Percentiles rank a stretch among this genome's conserved stretches.
These are phyloP conservation scores for Nematocida major DNA, from an alignment of 371 early-diverging fungal species.

Conservation along the genomic window DNA sequence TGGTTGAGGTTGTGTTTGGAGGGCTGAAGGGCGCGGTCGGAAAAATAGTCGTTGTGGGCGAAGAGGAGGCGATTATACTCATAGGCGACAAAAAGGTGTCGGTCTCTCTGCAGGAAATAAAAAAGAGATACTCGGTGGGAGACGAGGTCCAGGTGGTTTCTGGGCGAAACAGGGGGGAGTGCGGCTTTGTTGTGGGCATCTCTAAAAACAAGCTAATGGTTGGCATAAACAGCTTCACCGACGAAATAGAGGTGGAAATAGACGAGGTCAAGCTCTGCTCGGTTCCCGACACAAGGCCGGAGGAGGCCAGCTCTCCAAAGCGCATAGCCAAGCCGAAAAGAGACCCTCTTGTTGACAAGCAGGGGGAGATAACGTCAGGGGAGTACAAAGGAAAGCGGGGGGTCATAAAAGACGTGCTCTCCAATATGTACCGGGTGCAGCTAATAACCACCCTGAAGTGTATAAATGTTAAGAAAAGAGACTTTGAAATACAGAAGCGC, in stretches of 20 bases:
- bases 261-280: constrained; percentile 67
- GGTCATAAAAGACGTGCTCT: constrained; percentile 79
- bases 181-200: constrained; percentile 72
- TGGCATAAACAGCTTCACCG: constrained; percentile 61
- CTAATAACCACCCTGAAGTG: constrained; percentile 78
- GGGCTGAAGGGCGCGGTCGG: constrained; percentile 34
- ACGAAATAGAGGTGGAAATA: constrained; percentile 54
- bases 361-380: constrained; percentile 77
- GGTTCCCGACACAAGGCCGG: constrained; percentile 49
- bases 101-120: constrained; percentile 67
- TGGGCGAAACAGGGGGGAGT: constrained; percentile 76
- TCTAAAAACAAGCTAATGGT: constrained; percentile 67
- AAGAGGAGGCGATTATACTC: constrained; percentile 13
- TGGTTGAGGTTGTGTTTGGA: constrained; percentile 36
- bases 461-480: constrained; percentile 67
- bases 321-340: constrained; percentile 26
- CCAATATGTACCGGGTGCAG: constrained; percentile 75
- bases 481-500: constrained; percentile 2
- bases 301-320: background rate
- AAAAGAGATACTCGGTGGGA: constrained; percentile 71
- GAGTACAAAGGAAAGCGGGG: constrained; percentile 92
- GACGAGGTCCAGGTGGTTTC: constrained; percentile 78
- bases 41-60: background rate
- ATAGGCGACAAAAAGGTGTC: constrained; percentile 28
- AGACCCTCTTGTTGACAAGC: constrained; percentile 76